phyloP scores from a whole-genome alignment of 1,284 basidiomycete species.

The Ganoderma leucocontextum region DNA sequence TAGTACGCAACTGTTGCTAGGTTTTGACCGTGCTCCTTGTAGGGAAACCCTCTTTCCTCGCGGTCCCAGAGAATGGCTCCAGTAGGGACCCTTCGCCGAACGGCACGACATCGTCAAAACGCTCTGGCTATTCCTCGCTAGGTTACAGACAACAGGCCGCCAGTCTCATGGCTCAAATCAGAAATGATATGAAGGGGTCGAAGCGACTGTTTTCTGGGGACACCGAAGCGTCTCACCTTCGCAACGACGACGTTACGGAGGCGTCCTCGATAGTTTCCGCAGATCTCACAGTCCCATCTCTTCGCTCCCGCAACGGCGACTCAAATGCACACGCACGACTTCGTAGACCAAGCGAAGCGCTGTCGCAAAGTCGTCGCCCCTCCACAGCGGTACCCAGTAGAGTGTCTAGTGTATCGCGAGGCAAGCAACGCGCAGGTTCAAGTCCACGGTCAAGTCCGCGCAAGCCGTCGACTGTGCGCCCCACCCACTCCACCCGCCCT shows the following conservation, averaged over 20 bases:
- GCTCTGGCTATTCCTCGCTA: conserved; percentile 60
- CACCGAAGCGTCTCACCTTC: conserved; percentile 57
- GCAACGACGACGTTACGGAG: conserved; percentile 27
- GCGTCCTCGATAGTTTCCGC: conserved; percentile 23
- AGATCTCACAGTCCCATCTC: conserved; percentile 29
- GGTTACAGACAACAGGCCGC: conserved; percentile 80
- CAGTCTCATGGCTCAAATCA: conserved; percentile 85
- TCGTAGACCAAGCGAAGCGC: conserved; percentile 17
- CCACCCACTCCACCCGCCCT: not conserved
- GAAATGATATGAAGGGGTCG: conserved; percentile 73
- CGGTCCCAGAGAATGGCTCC: conserved; percentile 20
- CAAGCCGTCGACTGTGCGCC: conserved; percentile 20
- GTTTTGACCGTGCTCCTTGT: not conserved
- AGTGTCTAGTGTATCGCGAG: conserved; percentile 24
- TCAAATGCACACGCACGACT: conserved; percentile 10
- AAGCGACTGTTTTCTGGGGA: conserved; percentile 76
- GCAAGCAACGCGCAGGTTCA: conserved; percentile 34
- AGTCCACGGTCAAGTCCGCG: conserved; percentile 45
- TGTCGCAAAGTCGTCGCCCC: conserved; percentile 18
- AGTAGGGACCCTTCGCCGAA: conserved; percentile 32
- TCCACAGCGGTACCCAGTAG: conserved; percentile 15
- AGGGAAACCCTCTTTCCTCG: conserved; percentile 28
- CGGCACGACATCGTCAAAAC: conserved; percentile 40
- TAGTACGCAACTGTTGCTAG: not conserved
- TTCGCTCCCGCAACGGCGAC: conserved; percentile 26